Conservation (phyloP, 352 stramenopile species). For the Blastocystis sp. region DNA sequence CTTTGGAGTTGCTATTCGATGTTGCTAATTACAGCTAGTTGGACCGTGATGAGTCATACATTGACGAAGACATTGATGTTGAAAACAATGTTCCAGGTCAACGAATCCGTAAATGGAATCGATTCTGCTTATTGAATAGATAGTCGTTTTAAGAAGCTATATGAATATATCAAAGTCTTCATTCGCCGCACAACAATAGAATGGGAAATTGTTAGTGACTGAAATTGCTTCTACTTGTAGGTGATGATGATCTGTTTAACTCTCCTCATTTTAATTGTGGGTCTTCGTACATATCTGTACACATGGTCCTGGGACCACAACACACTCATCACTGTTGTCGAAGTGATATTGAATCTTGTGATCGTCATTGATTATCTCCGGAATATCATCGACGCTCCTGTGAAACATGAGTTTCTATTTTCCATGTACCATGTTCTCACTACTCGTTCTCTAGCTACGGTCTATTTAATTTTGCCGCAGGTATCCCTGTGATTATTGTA, state of each 20-base stretch:
- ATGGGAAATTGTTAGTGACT: neutral
- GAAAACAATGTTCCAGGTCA: neutral
- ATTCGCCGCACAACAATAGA: neutral
- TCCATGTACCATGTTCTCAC: neutral
- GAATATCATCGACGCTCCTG: conserved; percentile 34
- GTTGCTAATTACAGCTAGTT: neutral
- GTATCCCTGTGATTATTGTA: conserved; percentile 21
- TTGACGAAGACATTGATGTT: neutral
- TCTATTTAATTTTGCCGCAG: conserved; percentile 19
- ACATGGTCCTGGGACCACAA: conserved; percentile 5
- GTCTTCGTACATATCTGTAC: conserved; percentile 39
- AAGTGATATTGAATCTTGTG: conserved; percentile 13
- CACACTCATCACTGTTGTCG: neutral
- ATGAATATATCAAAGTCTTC: neutral
- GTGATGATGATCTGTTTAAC: neutral
- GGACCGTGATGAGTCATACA: neutral
- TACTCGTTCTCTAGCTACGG: neutral
- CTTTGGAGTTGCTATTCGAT: neutral
- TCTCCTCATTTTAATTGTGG: neutral
- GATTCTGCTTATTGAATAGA: neutral
- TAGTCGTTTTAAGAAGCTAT: neutral
- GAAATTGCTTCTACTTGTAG: neutral
- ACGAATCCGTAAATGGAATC: neutral
- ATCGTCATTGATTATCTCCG: conserved; percentile 43
- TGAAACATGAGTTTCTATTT: conserved; percentile 14